phyloP scores from a whole-genome alignment of 257 asterid genomes.

The Solanum megistacrolobum region DNA sequence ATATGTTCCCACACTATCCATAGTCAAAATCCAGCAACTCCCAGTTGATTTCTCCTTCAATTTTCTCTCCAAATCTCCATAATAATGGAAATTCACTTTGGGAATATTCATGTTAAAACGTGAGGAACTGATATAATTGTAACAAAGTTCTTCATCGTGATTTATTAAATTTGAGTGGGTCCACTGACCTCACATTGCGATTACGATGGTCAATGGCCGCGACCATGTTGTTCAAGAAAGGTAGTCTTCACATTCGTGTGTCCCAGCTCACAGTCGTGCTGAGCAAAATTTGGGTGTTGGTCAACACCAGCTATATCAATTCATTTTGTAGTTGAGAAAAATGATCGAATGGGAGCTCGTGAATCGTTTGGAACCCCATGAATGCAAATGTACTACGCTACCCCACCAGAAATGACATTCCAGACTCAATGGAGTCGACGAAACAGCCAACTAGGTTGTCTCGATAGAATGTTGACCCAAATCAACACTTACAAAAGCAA shows the following conservation, averaged over 20 bases:
- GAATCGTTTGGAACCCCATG: not conserved
- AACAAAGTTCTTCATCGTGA: not conserved
- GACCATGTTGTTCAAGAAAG: not conserved
- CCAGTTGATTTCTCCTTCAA: not conserved
- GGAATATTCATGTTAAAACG: not conserved
- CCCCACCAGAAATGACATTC: not conserved
- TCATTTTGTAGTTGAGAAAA: not conserved
- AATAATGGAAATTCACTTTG: not conserved
- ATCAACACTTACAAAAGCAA: not conserved
- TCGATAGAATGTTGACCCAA: not conserved
- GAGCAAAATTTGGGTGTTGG: not conserved
- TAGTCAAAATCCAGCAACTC: not conserved
- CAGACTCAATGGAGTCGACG: not conserved
- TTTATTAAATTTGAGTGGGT: not conserved
- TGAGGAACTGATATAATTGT: too few species aligned
- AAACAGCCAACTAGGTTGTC: not conserved
- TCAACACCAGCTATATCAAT: not conserved
- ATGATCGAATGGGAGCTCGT: too few species aligned
- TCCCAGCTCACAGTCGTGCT: not conserved
- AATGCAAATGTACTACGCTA: not conserved
- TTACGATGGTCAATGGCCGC: not conserved
- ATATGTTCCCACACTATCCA: not conserved
- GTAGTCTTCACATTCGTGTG: not conserved
- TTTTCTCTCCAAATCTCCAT: not conserved
- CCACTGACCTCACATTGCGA: not conserved